A percentile compares a stretch with the other conserved stretches of the same genome.
These are phyloP conservation scores for Luzula sylvatica DNA, from an alignment of 176 grass and related monocot species.

Conservation along the genomic window DNA sequence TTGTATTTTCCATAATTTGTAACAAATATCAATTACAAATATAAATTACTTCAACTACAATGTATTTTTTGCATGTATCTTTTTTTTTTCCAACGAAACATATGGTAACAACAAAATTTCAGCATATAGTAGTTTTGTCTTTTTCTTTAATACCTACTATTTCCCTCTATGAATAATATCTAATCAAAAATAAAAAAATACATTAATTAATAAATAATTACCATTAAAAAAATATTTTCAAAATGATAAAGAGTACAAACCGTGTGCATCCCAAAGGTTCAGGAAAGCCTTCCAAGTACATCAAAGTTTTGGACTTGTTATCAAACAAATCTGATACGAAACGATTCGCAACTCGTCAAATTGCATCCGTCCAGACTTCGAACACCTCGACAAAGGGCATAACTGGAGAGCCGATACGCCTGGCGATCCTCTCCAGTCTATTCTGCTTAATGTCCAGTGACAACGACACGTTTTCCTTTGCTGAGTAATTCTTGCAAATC, in stretches of 20 bases:
- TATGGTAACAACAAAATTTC: no score
- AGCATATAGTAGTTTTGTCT: slow-evolving; percentile 67
- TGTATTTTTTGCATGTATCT: no score
- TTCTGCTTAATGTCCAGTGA: slow-evolving; percentile 74
- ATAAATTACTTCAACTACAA: no score
- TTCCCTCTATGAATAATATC: slow-evolving; percentile 75
- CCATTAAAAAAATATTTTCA: neutral
- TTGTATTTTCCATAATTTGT: no score
- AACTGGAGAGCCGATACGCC: slow-evolving; percentile 47
- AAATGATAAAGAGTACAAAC: slow-evolving; percentile 25
- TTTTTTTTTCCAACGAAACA: no score
- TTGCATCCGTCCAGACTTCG: slow-evolving; percentile 26
- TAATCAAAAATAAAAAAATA: slow-evolving; percentile 18
- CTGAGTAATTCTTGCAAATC: slow-evolving; percentile 65
- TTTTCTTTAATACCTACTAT: slow-evolving; percentile 71
- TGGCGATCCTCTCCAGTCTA: slow-evolving; percentile 55
- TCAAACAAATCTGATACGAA: slow-evolving; percentile 44
- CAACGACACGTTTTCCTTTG: slow-evolving; percentile 46
- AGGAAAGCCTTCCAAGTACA: slow-evolving; percentile 78
- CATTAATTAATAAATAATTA: neutral
- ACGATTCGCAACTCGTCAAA: slow-evolving; percentile 59
- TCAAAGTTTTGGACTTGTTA: slow-evolving; percentile 59
- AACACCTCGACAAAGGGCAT: slow-evolving; percentile 37
- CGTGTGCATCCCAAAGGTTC: slow-evolving; percentile 78
- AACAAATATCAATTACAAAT: no score